Conservation (phyloP, 2,329 filamentous ascomycete species). For the Alternaria arborescens region DNA sequence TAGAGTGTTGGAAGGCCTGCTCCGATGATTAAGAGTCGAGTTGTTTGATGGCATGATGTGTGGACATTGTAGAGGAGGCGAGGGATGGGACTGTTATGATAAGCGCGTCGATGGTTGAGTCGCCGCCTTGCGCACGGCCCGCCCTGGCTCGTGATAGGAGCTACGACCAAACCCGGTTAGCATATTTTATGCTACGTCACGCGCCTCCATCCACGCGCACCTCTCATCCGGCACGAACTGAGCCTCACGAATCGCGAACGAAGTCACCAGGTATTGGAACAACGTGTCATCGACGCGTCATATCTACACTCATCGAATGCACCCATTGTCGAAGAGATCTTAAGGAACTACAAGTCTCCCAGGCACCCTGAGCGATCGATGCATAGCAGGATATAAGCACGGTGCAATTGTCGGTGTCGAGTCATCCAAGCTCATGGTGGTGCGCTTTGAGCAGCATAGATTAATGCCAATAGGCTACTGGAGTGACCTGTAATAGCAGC, state of each 20-base stretch:
- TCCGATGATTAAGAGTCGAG: constrained; percentile 22
- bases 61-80: constrained; percentile 25
- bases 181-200: constrained; percentile 10
- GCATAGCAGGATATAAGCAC: background rate
- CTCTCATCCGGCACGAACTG: constrained; percentile 9
- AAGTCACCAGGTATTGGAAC: background rate
- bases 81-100: constrained; percentile 21
- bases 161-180: constrained; percentile 13
- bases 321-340: background rate
- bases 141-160: constrained; percentile 22
- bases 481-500: background rate
- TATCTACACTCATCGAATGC: background rate
- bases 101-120: constrained; percentile 27
- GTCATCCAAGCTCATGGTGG: background rate
- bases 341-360: background rate
- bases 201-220: constrained; percentile 16
- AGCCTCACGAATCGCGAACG: background rate
- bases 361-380: background rate
- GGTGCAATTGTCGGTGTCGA: background rate
- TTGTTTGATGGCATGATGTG: constrained; percentile 30
- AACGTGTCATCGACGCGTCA: background rate
- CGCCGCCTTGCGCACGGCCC: constrained; percentile 29
- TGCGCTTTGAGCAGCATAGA: background rate
- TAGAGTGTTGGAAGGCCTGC: constrained; percentile 21
- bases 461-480: background rate